phyloP scores from a whole-genome alignment of 805 yeast genomes.

The Peterozyma toletana region DNA sequence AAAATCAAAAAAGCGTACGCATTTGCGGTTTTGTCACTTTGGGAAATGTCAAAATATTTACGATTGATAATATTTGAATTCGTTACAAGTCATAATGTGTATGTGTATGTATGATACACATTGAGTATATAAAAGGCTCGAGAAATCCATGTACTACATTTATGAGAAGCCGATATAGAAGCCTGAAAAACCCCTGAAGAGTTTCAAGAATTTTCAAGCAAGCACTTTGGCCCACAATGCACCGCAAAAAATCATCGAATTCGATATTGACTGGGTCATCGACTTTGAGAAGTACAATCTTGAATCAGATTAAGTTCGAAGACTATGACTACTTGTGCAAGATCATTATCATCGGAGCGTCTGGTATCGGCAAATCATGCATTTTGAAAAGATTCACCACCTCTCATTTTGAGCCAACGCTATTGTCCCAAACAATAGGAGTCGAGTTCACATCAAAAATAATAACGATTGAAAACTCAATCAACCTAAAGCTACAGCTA shows the following conservation, averaged over 20 bases:
- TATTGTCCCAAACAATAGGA: constrained; percentile 28
- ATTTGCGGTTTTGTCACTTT: too few species aligned
- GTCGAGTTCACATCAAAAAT: constrained; percentile 29
- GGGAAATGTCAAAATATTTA: too few species aligned
- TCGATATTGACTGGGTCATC: constrained; percentile 4
- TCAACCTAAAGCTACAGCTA: constrained; percentile 19
- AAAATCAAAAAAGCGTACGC: too few species aligned
- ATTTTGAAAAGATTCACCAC: constrained; percentile 28
- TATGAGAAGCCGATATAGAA: too few species aligned
- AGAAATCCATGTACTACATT: too few species aligned
- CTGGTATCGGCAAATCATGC: constrained; percentile 36
- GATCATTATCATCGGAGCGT: constrained; percentile 33
- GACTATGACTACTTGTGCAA: constrained; percentile 29
- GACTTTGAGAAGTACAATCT: constrained; percentile 5
- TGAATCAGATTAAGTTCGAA: constrained; percentile 6
- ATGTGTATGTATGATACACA: too few species aligned
- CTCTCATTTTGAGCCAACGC: constrained; percentile 12
- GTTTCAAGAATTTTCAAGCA: too few species aligned
- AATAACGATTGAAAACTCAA: constrained; percentile 13
- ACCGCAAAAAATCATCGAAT: constrained; percentile 1
- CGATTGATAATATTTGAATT: too few species aligned
- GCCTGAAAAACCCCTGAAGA: too few species aligned
- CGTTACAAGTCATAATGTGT: too few species aligned
- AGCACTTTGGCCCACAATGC: background rate
- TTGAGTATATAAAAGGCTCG: too few species aligned